Evolutionary conservation across 345 rosid genomes (phyloP).

Genomic region (Populus davidiana): DNA sequence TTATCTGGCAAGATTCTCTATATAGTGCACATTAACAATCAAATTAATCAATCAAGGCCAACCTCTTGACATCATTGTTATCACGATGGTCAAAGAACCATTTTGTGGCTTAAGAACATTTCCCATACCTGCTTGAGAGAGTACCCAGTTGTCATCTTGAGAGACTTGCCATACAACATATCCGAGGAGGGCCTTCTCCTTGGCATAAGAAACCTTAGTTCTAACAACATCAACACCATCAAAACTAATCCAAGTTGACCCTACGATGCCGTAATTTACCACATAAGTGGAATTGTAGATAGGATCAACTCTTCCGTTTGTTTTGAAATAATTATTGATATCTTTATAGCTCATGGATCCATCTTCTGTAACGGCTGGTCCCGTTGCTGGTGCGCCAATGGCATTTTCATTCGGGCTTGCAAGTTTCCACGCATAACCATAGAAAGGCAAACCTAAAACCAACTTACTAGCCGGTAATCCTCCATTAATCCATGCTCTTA

Average conservation of each 20-base stretch:
- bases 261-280: slow-evolving; percentile 5
- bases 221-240: slow-evolving; percentile 36
- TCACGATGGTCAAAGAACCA: neutral
- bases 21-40: too few species aligned
- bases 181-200: slow-evolving; percentile 35
- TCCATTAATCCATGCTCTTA: slow-evolving; percentile 23
- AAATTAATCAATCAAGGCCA: neutral
- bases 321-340: slow-evolving; percentile 19
- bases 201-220: slow-evolving; percentile 40
- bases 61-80: too few species aligned
- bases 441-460: slow-evolving; percentile 34
- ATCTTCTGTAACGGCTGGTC: neutral
- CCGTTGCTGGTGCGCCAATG: slow-evolving; percentile 4
- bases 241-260: slow-evolving; percentile 39
- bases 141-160: slow-evolving; percentile 41
- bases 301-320: slow-evolving; percentile 26
- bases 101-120: too few species aligned
- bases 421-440: slow-evolving; percentile 30
- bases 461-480: slow-evolving; percentile 27
- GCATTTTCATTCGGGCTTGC: slow-evolving; percentile 14
- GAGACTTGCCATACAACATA: slow-evolving; percentile 27
- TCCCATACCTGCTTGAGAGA: slow-evolving; percentile 34
- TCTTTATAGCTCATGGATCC: slow-evolving; percentile 27
- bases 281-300: slow-evolving; percentile 35
- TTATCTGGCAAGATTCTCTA: too few species aligned